A percentile compares a stretch with the other conserved stretches of the same genome.
These are phyloP conservation scores for Populus tomentosa DNA, from an alignment of 441 rosid genomes.

Conservation along the genomic window DNA sequence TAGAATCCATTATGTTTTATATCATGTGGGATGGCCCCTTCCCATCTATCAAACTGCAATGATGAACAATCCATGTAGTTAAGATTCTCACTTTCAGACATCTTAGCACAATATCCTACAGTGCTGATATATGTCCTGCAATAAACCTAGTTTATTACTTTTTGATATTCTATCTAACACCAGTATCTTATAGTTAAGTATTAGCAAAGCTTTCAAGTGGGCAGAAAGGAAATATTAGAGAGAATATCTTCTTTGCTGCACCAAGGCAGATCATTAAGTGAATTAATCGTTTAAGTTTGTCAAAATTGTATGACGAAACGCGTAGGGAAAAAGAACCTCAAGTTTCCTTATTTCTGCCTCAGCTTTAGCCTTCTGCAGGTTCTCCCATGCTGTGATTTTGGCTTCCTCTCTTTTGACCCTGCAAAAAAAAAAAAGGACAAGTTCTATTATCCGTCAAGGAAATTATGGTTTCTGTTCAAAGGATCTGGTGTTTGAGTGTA, in stretches of 20 bases:
- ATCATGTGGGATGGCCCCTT: not conserved
- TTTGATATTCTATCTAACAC: not conserved
- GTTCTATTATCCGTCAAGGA: not conserved
- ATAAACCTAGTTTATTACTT: not conserved
- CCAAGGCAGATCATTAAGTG: conserved; percentile 12
- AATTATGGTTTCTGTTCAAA: not conserved
- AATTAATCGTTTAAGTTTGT: not conserved
- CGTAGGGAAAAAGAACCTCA: conserved; percentile 47
- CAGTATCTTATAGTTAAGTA: not conserved
- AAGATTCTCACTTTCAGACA: not conserved
- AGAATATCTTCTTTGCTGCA: not conserved
- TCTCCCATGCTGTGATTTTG: conserved; percentile 88
- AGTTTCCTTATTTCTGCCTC: conserved; percentile 86
- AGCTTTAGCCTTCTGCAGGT: conserved; percentile 92
- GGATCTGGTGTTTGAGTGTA: not conserved
- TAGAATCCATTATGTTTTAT: not conserved
- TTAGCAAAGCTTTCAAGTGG: not conserved
- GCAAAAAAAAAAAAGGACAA: conserved; percentile 17
- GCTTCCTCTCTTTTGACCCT: conserved; percentile 85
- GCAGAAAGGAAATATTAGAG: not conserved
- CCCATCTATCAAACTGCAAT: not conserved
- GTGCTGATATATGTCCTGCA: not conserved
- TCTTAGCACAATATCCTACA: not conserved
- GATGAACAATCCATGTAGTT: not conserved
- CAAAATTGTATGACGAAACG: conserved; percentile 4